A percentile compares a stretch with the other conserved stretches of the same genome.
Evolutionary conservation across 305 asterid species (phyloP).

Genomic region (Withania somnifera): DNA sequence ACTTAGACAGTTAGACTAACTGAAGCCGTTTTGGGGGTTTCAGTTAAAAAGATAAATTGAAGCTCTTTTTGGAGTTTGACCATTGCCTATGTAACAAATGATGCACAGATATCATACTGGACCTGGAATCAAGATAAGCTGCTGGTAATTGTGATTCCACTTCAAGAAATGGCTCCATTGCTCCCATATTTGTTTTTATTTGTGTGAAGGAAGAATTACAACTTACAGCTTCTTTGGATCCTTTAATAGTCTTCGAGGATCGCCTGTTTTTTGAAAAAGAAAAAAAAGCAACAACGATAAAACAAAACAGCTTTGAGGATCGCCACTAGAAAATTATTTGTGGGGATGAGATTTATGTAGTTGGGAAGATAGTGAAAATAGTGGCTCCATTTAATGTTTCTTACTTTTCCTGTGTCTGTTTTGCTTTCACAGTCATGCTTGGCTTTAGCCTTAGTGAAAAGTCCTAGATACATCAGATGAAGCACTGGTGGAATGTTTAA

Average conservation of each 20-base stretch:
- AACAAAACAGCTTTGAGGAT: not conserved
- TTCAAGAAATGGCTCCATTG: not conserved
- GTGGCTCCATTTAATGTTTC: not conserved
- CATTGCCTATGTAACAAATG: not conserved
- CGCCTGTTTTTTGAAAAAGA: not conserved
- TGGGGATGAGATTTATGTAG: not conserved
- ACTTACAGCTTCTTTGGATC: not conserved
- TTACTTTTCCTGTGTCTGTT: not conserved
- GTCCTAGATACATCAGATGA: not conserved
- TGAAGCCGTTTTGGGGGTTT: not conserved
- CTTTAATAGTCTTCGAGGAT: not conserved
- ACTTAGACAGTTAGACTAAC: not conserved
- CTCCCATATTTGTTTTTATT: not conserved
- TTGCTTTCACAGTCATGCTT: not conserved
- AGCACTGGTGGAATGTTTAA: not conserved
- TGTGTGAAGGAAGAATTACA: not conserved
- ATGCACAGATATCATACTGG: not conserved
- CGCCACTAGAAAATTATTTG: not conserved
- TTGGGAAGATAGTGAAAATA: not conserved
- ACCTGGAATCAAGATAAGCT: not conserved
- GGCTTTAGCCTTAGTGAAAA: not conserved
- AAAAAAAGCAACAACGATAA: not conserved
- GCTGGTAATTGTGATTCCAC: not conserved
- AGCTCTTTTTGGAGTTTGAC: not conserved
- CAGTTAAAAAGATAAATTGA: not conserved